Conservation (phyloP, 108 stramenopile genomes). For the Cylindrotheca fusiformis region DNA sequence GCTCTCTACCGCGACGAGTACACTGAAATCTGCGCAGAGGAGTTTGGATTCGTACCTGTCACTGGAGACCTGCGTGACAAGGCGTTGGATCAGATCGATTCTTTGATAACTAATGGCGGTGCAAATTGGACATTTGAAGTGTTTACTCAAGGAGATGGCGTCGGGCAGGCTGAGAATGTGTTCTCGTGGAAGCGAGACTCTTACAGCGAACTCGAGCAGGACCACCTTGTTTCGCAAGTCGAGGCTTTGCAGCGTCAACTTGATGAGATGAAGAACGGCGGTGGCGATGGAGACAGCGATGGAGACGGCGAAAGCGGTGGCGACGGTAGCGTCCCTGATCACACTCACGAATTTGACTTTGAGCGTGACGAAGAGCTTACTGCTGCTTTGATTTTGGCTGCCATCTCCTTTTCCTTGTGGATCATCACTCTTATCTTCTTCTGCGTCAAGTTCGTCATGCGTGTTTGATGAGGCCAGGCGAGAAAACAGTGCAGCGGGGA, state of each 20-base stretch:
- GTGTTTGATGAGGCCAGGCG: conserved; percentile 24
- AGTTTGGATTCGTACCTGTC: conserved; percentile 47
- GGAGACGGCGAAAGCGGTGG: neutral
- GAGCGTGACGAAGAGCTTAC: conserved; percentile 18
- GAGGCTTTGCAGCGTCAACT: conserved; percentile 3
- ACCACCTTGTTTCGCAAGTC: conserved; percentile 7
- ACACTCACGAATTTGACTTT: conserved; percentile 5
- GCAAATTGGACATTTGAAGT: conserved; percentile 36
- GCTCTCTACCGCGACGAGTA: conserved; percentile 41
- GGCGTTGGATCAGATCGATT: conserved; percentile 33
- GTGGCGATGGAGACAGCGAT: neutral
- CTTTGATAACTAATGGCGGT: conserved; percentile 9
- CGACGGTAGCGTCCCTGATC: neutral
- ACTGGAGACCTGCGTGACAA: conserved; percentile 23
- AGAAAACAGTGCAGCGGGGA: conserved; percentile 7
- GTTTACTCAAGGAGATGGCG: conserved; percentile 2
- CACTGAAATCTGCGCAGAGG: conserved; percentile 32
- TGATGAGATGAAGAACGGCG: conserved; percentile 7
- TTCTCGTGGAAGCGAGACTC: conserved; percentile 41
- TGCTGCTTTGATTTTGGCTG: conserved; percentile 29
- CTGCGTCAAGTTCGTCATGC: conserved; percentile 20
- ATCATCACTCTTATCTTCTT: conserved; percentile 19
- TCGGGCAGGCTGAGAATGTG: conserved; percentile 39
- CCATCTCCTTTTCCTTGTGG: conserved; percentile 32
- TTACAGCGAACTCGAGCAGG: conserved; percentile 28